These are phyloP conservation scores for Helotiales sp. DNA, from an alignment of 2,329 filamentous ascomycete genomes.

Conservation along the genomic window DNA sequence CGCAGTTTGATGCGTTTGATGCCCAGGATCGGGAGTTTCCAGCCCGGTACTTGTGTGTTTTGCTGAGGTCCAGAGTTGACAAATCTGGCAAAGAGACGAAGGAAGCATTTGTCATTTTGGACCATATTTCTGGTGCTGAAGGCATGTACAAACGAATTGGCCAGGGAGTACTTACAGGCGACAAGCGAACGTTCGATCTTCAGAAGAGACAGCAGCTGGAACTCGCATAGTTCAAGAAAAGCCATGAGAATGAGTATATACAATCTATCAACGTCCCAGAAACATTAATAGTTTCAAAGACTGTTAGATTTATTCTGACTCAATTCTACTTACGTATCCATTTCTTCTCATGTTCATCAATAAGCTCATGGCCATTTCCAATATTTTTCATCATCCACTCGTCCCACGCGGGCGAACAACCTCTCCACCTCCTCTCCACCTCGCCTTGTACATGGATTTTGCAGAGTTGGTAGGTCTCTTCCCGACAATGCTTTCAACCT, in stretches of 20 bases:
- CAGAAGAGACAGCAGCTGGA: not conserved
- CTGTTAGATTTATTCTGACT: not conserved
- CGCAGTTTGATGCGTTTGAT: slow-evolving; percentile 5
- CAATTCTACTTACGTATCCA: not conserved
- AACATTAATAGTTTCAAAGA: no score
- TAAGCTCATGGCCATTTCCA: not conserved
- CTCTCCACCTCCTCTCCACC: not conserved
- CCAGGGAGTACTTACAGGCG: not conserved
- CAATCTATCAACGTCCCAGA: no score
- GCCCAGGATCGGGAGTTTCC: not conserved
- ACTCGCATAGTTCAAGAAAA: no score
- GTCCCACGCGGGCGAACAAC: not conserved
- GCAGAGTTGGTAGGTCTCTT: not conserved
- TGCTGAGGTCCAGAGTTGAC: not conserved
- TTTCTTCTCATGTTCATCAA: not conserved
- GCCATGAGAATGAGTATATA: no score
- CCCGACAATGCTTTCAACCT: not conserved
- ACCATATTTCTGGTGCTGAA: not conserved
- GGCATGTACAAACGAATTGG: not conserved
- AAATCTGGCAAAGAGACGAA: not conserved
- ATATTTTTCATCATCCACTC: not conserved
- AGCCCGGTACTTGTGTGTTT: not conserved
- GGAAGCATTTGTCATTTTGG: slow-evolving; percentile 9
- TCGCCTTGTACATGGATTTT: not conserved
- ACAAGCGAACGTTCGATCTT: not conserved